Base-by-base conservation (phyloP, 106 monocot species). In the Narthecium ossifragum region DNA sequence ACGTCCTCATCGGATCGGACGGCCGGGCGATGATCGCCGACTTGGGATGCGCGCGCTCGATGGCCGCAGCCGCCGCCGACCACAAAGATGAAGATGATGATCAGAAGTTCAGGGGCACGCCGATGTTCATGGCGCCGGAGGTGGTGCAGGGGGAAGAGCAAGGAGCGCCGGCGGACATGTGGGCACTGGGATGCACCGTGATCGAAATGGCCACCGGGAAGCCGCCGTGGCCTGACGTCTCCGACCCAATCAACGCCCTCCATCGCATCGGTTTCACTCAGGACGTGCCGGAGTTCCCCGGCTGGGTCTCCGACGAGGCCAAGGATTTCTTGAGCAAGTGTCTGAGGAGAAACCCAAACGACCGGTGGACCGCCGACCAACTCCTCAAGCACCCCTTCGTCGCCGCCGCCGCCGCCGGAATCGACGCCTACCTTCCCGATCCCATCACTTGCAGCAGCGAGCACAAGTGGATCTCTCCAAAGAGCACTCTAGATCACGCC, bases 11-110 rank as follows among this genome's bases (percentile, higher is more conserved):
- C 49, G 78, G 74, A 15, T 36, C 69, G 22, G 73, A 73, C 34
- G 84, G 80, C 30, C 40, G 25, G 0, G 75, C 78, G 1, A 92
- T 76, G 64, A 59, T 92, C 28, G 77, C 78, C 14, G 92, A 92
- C 60, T 56, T 92, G 8, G 92, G 92, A 10, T 84, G 88, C 60
- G 84, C 92, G 24, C 65, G 27, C 50, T 54, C 31, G 57, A 49
- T 29, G 14, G 28, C n/a, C n/a, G n/a, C n/a, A n/a, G n/a, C n/a
- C n/a, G n/a, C n/a, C n/a, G n/a, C n/a, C n/a, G n/a, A n/a, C n/a
- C n/a, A n/a, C n/a, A n/a, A n/a, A n/a, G n/a, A 39, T 23, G 51
- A 30, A 26, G 30, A 32, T 6, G 21, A 36, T 7, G 34, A 59
- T 30, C 6, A 28, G 27, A 8, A 6, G 23, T 34, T 67, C 11